Base-by-base conservation (phyloP, 2,329 filamentous ascomycete genomes). In the Clonostachys sp. region DNA sequence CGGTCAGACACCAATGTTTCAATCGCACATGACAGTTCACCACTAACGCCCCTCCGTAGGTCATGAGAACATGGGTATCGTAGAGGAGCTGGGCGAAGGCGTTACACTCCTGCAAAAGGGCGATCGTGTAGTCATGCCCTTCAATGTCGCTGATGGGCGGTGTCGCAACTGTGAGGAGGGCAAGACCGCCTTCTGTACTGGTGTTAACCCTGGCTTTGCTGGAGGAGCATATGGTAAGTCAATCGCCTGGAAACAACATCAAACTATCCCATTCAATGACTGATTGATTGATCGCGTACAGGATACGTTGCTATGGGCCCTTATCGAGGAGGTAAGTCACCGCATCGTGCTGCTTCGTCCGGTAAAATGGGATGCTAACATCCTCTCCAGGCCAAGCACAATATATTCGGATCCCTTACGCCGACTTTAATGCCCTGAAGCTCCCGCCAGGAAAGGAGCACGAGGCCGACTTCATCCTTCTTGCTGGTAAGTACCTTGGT, bases 101-200 rank as follows among this genome's bases (percentile, higher is more conserved):
- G 81, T 85, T 1, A 83, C 79, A 0, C 64, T 83, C 1, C 60
- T 85, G 14, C 77, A 84, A 55, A 79, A 81, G 52, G 81, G 81
- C 4, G 81, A 86, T 51, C 73, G 81, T 2, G 77, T 86, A 5
- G 81, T 85, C 3, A 74, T 85, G 61, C 81, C 82, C 0, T 85
- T 84, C 67, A 84, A 84, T 47, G 81, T 84, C 2, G 80, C 80
- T 7, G 79, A 83, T 53, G 80, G 81, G 2, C 71, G 81, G 12
- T 86, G 82, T 60, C 72, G 74, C 16, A 84, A 84, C 54, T 84
- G 82, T 49, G 81, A 85, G 55, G 78, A 84, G 52, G 81, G 81
- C 3, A 74, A 73, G 49, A 85, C 81, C 2, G 81, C 81, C 0
- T 85, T 85, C 55, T 85, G 81, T 58, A 86, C 81, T 1, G 82